Evolutionary conservation across 2,329 filamentous ascomycete genomes (phyloP).

Genomic region (Nakataea oryzae): DNA sequence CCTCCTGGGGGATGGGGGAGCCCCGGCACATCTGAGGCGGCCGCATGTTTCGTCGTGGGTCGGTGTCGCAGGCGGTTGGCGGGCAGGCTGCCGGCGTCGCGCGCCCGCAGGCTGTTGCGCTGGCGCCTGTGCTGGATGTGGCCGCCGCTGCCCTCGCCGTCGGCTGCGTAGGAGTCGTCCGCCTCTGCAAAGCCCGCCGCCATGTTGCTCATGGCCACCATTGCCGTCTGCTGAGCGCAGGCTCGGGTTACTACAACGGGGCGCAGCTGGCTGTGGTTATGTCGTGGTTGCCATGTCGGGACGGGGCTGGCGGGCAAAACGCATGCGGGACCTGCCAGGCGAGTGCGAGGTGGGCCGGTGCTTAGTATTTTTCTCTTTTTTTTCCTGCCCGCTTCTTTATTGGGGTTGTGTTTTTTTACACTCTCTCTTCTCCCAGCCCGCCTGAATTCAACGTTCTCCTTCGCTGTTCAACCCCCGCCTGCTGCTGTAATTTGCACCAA

Average conservation of each 20-base stretch:
- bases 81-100: neutral
- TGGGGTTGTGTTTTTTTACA: too few species aligned
- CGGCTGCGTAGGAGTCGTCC: conserved; percentile 14
- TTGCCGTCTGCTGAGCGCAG: neutral
- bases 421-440: neutral
- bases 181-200: conserved; percentile 6
- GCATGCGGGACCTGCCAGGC: too few species aligned
- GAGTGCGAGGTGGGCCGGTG: neutral
- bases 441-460: neutral
- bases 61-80: conserved; percentile 14
- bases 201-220: neutral
- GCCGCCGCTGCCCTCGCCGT: conserved; percentile 9
- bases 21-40: conserved; percentile 10
- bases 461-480: neutral
- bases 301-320: too few species aligned
- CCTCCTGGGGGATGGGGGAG: neutral
- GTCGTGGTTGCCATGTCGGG: neutral
- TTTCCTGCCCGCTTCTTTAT: too few species aligned
- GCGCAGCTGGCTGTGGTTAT: neutral
- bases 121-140: neutral
- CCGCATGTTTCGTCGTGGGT: conserved; percentile 19
- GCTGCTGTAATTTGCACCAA: neutral
- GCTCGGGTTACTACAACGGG: neutral
- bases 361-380: neutral
- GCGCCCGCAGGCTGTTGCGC: neutral